Evolutionary conservation across 2,329 filamentous ascomycete species (phyloP).

Genomic region (Fusarium heterosporum): DNA sequence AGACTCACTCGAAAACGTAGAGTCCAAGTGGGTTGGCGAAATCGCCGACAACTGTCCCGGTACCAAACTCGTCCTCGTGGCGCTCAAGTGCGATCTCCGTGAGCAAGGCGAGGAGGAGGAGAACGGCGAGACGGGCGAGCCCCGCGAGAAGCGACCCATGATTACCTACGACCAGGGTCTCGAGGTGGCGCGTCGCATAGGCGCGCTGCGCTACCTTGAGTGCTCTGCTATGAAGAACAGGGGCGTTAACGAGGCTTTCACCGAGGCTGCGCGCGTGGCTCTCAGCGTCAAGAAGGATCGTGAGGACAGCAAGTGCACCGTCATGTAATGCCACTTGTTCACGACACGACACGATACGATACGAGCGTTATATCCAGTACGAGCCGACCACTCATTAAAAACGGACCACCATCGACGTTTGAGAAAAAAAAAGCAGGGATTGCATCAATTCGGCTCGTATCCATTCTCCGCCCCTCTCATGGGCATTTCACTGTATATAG

Average conservation of each 20-base stretch:
- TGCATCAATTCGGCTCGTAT: conserved; percentile 12
- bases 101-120: conserved; percentile 81
- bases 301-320: conserved; percentile 69
- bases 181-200: conserved; percentile 90
- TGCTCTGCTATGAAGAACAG: conserved; percentile 99
- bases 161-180: conserved; percentile 94
- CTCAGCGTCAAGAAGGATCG: conserved; percentile 76
- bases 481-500: conserved; percentile 45
- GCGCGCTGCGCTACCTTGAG: conserved; percentile 93
- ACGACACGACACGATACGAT: conserved; percentile 23
- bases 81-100: conserved; percentile 95
- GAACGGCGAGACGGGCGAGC: conserved; percentile 56
- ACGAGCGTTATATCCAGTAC: conserved; percentile 37
- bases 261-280: conserved; percentile 94
- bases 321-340: conserved; percentile 63
- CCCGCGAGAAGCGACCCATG: conserved; percentile 73
- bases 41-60: conserved; percentile 98
- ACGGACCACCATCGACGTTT: conserved; percentile 13
- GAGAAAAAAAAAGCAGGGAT: conserved; percentile 15
- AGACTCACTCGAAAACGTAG: conserved; percentile 97
- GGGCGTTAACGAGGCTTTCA: conserved; percentile 98
- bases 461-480: conserved; percentile 7
- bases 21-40: conserved; percentile 98
- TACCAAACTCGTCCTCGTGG: conserved; percentile 94
- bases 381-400: conserved; percentile 16